Conservation (phyloP, 345 rosid genomes). For the Erysimum cheiranthoides region DNA sequence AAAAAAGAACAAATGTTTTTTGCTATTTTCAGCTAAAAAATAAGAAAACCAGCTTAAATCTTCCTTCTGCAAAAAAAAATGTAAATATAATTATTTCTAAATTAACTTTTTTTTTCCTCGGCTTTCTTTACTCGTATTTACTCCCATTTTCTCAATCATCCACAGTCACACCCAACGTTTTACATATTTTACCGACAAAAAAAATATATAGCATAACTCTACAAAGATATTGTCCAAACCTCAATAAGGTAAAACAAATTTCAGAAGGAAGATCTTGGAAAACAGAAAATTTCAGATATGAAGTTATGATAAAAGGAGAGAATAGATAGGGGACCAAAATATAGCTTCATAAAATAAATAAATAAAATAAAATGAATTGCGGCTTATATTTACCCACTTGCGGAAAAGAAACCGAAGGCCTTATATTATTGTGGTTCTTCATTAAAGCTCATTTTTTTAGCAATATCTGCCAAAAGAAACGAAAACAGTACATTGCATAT, state of each 20-base stretch:
- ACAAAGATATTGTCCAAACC: conserved; percentile 10
- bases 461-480: conserved; percentile 26
- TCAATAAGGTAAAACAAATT: conserved; percentile 33
- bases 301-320: conserved; percentile 36
- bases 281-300: conserved; percentile 30
- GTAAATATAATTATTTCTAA: too few relatives aligned
- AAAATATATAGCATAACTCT: conserved; percentile 20
- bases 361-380: conserved; percentile 29
- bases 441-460: background rate
- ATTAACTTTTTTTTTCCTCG: too few relatives aligned
- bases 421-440: background rate
- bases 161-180: background rate
- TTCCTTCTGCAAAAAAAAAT: too few relatives aligned
- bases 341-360: conserved; percentile 21
- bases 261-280: conserved; percentile 33
- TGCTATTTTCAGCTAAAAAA: too few relatives aligned
- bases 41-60: too few relatives aligned
- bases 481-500: conserved; percentile 7
- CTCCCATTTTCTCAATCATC: too few relatives aligned
- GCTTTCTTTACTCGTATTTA: too few relatives aligned
- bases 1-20: too few relatives aligned
- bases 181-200: conserved; percentile 34
- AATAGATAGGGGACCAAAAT: conserved; percentile 37
- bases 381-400: conserved; percentile 34
- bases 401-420: background rate